Evolutionary conservation across 2,329 filamentous ascomycete species (phyloP), one percentile per base, ranked within the genome.

Genomic region (Alternaria tenuissima): DNA sequence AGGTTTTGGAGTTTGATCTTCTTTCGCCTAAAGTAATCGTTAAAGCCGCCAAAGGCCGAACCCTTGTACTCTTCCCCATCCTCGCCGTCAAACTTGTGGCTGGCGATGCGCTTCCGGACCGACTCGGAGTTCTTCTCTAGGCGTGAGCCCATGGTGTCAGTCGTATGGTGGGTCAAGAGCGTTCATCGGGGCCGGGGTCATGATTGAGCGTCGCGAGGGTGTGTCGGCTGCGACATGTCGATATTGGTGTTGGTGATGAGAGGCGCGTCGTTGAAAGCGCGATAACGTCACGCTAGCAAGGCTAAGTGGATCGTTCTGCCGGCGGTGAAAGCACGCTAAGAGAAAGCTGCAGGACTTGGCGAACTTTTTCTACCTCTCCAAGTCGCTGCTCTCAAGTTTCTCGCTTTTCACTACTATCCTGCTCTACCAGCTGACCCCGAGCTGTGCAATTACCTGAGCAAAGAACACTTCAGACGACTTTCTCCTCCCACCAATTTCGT

Each of bases 1-100:
- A 95, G 86, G 73, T 99, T 99, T 78, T 98, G 95, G 4, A 99
- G 85, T 76, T 99, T 99, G 78, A 97, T 89, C 84, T 96, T 97
- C 83, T 99, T 99, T 57, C 94, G 89, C 51, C 94, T 87, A 76
- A 97, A 96, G 78, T 98, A 99, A 74, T 98, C 94, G 24, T 84
- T 81, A 72, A 98, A 96, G 8, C 94, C 94, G 26, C 93, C 92
- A 78, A 98, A 99, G 53, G 87, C 87, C 64, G 93, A 97, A 2
- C 85, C 87, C 59, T 90, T 89, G 77, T 99, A 99, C 77, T 99
- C 96, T 59, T 98, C 94, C 58, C 95, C 94, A 24, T 86, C 86
- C 76, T 97, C 93, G 72, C 91, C 85, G 2, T 89, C 83, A 76
- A 97, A 98, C 2, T 84, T 86, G 79, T 97, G 88, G 64, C 80